These are phyloP conservation scores for Leishmania mexicana DNA, from an alignment of 208 protist species.

Conservation along the genomic window DNA sequence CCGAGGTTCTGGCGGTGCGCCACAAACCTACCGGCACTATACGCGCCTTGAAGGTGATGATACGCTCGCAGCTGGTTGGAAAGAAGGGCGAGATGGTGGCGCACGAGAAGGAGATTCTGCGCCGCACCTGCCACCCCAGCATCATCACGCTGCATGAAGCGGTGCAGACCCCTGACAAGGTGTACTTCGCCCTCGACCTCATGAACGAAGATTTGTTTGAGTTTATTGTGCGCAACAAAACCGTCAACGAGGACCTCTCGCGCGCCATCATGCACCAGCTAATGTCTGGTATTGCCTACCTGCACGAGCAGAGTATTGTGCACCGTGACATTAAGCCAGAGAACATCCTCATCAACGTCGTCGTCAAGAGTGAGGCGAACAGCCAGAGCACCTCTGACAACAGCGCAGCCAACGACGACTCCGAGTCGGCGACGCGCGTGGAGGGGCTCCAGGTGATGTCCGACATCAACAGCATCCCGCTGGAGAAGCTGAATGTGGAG, in stretches of 20 bases:
- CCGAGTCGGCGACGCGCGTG: background rate
- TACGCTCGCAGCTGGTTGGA: conserved; percentile 55
- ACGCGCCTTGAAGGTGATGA: conserved; percentile 83
- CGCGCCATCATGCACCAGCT: conserved; percentile 72
- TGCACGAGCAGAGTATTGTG: conserved; percentile 82
- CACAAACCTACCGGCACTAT: conserved; percentile 64
- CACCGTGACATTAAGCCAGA: conserved; percentile 93
- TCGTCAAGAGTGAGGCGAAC: conserved; percentile 17
- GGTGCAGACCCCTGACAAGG: conserved; percentile 53
- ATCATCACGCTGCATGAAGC: conserved; percentile 88
- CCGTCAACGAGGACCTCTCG: conserved; percentile 67
- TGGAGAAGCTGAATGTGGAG: conserved; percentile 47
- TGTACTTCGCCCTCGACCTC: conserved; percentile 88
- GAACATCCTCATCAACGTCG: conserved; percentile 81
- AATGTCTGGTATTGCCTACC: conserved; percentile 70
- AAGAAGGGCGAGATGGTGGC: conserved; percentile 85
- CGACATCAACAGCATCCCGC: conserved; percentile 43
- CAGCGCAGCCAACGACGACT: conserved; percentile 13
- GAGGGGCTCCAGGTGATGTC: conserved; percentile 14
- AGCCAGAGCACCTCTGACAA: conserved; percentile 5
- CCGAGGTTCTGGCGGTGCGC: conserved; percentile 64
- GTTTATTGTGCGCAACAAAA: conserved; percentile 80
- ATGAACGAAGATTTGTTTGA: conserved; percentile 89
- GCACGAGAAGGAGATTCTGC: conserved; percentile 88
- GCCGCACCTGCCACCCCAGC: conserved; percentile 71